Base-by-base conservation (phyloP, 495 filamentous ascomycete species). In the Annulohypoxylon moriforme region DNA sequence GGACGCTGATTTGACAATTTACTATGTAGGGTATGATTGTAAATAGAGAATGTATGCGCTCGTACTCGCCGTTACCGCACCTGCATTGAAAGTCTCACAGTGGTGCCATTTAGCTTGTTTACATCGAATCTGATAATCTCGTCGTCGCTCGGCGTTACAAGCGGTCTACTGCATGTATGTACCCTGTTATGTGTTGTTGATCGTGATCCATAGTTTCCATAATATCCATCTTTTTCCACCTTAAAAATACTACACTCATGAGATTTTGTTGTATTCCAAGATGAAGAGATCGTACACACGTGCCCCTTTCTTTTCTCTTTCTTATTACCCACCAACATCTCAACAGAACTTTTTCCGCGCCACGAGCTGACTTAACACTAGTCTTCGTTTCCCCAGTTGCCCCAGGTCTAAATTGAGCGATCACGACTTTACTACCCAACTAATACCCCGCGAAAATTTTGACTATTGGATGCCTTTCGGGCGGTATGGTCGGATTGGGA, bases 381-480 rank as follows among this genome's bases (percentile, higher is more conserved):
- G 16, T 2, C 49, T 42, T 64, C 56, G 40, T 8, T 50, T 40
- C 36, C 36, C 36, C 36, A 40, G 36, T 14, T 40, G 14, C 14
- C 64, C 46, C 20, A 60, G 33, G 27, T 47, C 25, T 20, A 18
- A 65, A 14, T 22, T 22, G 18, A 36, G 13, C 31, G 44, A 63
- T 64, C 60, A 31, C 60, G 53, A 64, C 59, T 33, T 27, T 14
- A 40, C 31, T 64, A 53, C 64, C 64, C 59, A 60, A 72, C 44
- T 64, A 56, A 25, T 34, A 60, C 42, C 64, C 63, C 33, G 44
- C 58, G 38, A 67, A 53, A 9, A 20, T 7, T 8, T 44, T n/a
- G 55, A 68, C 60, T 68, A 69, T 69, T 73, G 47, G 66, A 63
- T 46, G 34, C 22, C 34, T 64, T 64, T 66, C 66, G 71, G 71